phyloP scores from a whole-genome alignment of 179 eudicot species.

The Actinidia polygama region DNA sequence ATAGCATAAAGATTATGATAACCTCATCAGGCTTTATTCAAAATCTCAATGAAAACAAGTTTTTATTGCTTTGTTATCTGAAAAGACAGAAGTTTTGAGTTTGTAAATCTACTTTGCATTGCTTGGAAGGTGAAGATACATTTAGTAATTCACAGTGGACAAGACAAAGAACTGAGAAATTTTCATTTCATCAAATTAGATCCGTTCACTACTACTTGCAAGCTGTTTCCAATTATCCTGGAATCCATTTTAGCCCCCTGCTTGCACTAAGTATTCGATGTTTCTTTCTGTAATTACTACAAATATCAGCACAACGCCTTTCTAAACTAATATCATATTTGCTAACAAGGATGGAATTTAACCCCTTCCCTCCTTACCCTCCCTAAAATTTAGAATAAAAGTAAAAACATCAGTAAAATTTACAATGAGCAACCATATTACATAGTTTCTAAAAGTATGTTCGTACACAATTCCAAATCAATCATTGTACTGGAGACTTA shows the following conservation, averaged over 20 bases:
- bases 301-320: no score
- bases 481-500: no score
- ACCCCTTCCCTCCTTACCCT: no score
- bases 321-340: background rate
- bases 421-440: no score
- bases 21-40: background rate
- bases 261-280: background rate
- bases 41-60: background rate
- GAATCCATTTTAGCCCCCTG: background rate
- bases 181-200: background rate
- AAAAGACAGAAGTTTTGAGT: no score
- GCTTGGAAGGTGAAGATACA: background rate
- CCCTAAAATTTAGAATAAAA: no score
- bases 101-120: background rate
- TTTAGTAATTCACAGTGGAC: background rate
- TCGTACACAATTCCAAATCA: no score
- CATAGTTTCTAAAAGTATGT: no score
- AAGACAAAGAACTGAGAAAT: background rate
- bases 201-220: background rate
- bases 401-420: no score
- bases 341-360: background rate
- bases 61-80: no score
- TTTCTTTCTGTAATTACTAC: no score
- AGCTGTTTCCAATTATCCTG: background rate
- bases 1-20: no score